These are phyloP conservation scores for Candida tetrigidarum DNA, from an alignment of 1,139 yeast genomes.

Conservation along the genomic window DNA sequence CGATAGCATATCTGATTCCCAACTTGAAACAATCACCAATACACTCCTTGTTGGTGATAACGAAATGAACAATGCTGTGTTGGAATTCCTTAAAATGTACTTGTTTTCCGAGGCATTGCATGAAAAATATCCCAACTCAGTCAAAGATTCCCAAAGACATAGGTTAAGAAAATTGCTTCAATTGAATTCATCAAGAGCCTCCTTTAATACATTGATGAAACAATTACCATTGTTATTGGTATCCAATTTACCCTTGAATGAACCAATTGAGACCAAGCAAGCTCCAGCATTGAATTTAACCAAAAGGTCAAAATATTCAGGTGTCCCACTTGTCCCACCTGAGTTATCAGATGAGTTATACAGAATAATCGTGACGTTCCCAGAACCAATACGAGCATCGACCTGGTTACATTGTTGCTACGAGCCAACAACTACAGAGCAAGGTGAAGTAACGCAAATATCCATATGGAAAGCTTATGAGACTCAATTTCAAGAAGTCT, in stretches of 20 bases:
- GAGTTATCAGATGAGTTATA: conserved; percentile 58
- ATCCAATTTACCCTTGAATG: conserved; percentile 28
- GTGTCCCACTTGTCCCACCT: conserved; percentile 66
- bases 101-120: conserved; percentile 44
- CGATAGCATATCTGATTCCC: conserved; percentile 38
- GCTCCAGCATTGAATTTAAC: conserved; percentile 32
- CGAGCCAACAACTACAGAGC: conserved; percentile 55
- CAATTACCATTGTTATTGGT: conserved; percentile 68
- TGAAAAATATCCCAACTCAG: conserved; percentile 31
- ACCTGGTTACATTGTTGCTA: conserved; percentile 95
- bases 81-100: conserved; percentile 44
- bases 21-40: conserved; percentile 36
- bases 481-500: conserved; percentile 63
- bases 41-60: conserved; percentile 41
- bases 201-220: conserved; percentile 54
- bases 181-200: conserved; percentile 30
- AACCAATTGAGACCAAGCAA: conserved; percentile 25
- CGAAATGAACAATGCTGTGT: conserved; percentile 36
- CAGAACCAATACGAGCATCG: conserved; percentile 92
- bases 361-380: conserved; percentile 61
- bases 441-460: conserved; percentile 92
- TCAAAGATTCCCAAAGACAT: conserved; percentile 36
- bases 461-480: conserved; percentile 97
- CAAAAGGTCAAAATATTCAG: conserved; percentile 37
- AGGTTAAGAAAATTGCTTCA: conserved; percentile 40